Percentiles rank a stretch among this genome's conserved stretches.
phyloP scores from a whole-genome alignment of 2,329 filamentous ascomycete genomes.

The Verticillium dahliae region DNA sequence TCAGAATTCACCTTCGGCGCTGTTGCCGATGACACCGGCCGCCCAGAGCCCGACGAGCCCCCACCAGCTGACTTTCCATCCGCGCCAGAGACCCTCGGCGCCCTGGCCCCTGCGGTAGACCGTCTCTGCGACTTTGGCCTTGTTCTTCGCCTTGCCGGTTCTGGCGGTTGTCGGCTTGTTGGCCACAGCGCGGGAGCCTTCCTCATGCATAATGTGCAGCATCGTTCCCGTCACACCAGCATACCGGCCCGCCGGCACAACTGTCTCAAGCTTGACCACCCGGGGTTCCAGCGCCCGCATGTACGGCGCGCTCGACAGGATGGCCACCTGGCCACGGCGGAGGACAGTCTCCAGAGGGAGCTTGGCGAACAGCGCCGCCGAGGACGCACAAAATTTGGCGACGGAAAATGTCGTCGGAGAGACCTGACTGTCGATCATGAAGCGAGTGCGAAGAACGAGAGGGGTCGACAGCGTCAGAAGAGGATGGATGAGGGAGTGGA shows the following conservation, averaged over 20 bases:
- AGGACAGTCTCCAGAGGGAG: constrained; percentile 89
- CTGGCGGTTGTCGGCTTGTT: constrained; percentile 20
- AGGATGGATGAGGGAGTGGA: constrained; percentile 80
- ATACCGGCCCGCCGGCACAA: constrained; percentile 76
- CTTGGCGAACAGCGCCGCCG: constrained; percentile 75
- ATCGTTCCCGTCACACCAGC: constrained; percentile 86
- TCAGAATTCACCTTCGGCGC: constrained; percentile 56
- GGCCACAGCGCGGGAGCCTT: constrained; percentile 55
- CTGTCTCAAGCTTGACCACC: constrained; percentile 52
- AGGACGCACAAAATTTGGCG: constrained; percentile 73
- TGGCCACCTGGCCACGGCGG: constrained; percentile 76
- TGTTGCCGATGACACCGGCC: constrained; percentile 55
- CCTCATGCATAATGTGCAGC: constrained; percentile 77
- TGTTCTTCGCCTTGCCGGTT: constrained; percentile 12
- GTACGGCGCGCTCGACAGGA: constrained; percentile 51
- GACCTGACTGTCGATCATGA: constrained; percentile 74
- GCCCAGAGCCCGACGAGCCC: constrained; percentile 69
- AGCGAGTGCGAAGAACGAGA: constrained; percentile 75
- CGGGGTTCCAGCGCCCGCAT: constrained; percentile 37
- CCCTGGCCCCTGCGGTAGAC: constrained; percentile 59
- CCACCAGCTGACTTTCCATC: constrained; percentile 76
- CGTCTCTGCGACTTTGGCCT: constrained; percentile 29
- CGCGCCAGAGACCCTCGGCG: constrained; percentile 61
- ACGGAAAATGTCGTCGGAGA: constrained; percentile 79
- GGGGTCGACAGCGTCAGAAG: constrained; percentile 77